A percentile compares a stretch with the other conserved stretches of the same genome.
These are phyloP conservation scores for Lachancea sp. DNA, from an alignment of 805 yeast genomes.

Conservation along the genomic window DNA sequence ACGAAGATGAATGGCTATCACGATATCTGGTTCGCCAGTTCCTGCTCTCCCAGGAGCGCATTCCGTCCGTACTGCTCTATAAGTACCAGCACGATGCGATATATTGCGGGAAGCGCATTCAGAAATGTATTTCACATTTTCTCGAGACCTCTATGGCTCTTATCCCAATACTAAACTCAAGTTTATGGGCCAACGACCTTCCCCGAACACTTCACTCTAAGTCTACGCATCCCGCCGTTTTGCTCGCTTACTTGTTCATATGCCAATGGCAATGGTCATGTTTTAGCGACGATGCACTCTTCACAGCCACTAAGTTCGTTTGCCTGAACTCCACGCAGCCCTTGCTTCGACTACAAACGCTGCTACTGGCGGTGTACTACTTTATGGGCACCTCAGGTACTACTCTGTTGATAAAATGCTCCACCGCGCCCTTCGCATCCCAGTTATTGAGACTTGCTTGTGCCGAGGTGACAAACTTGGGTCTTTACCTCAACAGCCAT, in stretches of 20 bases:
- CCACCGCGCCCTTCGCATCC: constrained; percentile 14
- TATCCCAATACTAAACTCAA: constrained; percentile 7
- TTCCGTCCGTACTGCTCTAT: constrained; percentile 8
- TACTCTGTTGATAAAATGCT: constrained; percentile 6
- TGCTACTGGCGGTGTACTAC: constrained; percentile 22
- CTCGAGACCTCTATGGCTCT: constrained; percentile 10
- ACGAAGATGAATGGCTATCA: constrained; percentile 11
- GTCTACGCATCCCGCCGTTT: constrained; percentile 13
- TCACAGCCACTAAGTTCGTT: constrained; percentile 23
- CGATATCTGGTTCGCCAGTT: constrained; percentile 10
- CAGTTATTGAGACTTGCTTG: constrained; percentile 19
- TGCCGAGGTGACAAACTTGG: constrained; percentile 20
- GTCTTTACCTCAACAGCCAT: constrained; percentile 22
- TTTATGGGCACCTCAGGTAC: constrained; percentile 22
- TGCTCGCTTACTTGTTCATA: constrained; percentile 20
- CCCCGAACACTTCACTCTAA: constrained; percentile 1
- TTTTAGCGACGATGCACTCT: constrained; percentile 23
- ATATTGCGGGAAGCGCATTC: constrained; percentile 3
- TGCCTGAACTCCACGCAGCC: constrained; percentile 14
- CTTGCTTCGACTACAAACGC: constrained; percentile 19
- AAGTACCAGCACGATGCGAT: constrained; percentile 7
- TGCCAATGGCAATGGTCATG: constrained; percentile 30
- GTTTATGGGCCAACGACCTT: constrained; percentile 5
- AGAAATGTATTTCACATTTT: constrained; percentile 6
- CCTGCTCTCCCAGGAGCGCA: constrained; percentile 10